Evolutionary conservation across 257 asterid species (phyloP).

Genomic region (Rhazya stricta): DNA sequence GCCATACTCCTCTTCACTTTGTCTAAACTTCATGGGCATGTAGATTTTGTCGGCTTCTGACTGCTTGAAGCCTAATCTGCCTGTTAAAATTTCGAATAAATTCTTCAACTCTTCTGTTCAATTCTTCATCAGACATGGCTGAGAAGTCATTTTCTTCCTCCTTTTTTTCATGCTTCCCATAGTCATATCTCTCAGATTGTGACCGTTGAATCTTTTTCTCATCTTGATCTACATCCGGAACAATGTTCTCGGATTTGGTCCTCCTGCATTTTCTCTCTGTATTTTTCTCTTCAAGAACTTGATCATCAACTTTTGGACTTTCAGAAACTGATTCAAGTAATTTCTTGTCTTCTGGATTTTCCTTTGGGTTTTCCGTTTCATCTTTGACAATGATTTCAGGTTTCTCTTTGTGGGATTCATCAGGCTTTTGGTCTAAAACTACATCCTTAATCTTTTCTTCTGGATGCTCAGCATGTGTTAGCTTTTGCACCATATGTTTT

Average conservation of each 20-base stretch:
- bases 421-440: background rate
- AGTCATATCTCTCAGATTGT: constrained; percentile 28
- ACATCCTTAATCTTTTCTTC: constrained; percentile 33
- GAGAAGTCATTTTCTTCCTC: constrained; percentile 44
- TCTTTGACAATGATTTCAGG: background rate
- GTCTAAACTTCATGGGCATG: constrained; percentile 12
- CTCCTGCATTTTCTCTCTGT: constrained; percentile 22
- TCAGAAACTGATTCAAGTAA: background rate
- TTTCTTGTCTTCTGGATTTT: background rate
- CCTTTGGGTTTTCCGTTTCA: background rate
- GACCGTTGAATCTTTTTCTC: constrained; percentile 31
- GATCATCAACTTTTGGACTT: background rate
- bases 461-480: constrained; percentile 8
- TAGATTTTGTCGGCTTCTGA: constrained; percentile 15
- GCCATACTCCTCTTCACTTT: background rate
- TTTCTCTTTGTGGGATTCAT: constrained; percentile 10
- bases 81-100: constrained; percentile 49
- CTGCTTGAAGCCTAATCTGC: constrained; percentile 57
- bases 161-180: constrained; percentile 15
- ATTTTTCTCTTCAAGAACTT: constrained; percentile 6
- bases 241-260: constrained; percentile 32
- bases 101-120: constrained; percentile 59
- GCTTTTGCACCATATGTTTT: background rate
- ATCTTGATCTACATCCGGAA: constrained; percentile 4
- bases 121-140: constrained; percentile 56